Evolutionary conservation across 2,329 filamentous ascomycete genomes (phyloP), one percentile per base, ranked within the genome.

Genomic region (Plenodomus tracheiphilus): DNA sequence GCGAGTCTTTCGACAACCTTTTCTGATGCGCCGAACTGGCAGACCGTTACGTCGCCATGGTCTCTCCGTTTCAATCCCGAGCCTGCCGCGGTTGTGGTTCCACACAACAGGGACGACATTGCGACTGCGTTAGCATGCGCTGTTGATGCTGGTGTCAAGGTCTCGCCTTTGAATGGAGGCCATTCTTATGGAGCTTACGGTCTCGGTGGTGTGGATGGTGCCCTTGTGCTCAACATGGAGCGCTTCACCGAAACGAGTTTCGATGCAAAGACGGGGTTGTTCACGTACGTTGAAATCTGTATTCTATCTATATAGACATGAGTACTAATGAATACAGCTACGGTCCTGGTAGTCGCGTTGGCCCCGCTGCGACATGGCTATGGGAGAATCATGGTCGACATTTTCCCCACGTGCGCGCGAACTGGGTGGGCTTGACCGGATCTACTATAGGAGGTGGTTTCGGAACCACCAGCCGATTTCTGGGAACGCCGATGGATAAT

Each of bases 371-470:
- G 21, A 58, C 49, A 34, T 59, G 49, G 41, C 46, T 58, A 3
- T 58, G 54, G 54, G 52, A 59, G 15, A 59, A 59, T 25, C 43
- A 58, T 30, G 47, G 47, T 13, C 53, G 52, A 10, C 57, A 59
- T 22, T 59, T 59, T 17, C 57, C 57, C 15, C 57, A 59, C 19
- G 57, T 58, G 5, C 43, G 57, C 25, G 53, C 52, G 1, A 51
- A 52, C 6, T 50, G 53, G 38, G 52, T 59, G 1, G 57, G 57
- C 16, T 47, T 60, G 2, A 43, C 53, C 3, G 55, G 57, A 0
- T 56, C 53, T 4, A 52, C 53, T 1, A 56, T 56, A 13, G 57
- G 55, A 2, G 53, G 46, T 10, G 57, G 50, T 10, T 60, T 60
- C 32, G 57, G 57, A 2, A 50, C 55, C 0, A 60, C 55, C 0